Evolutionary conservation across 345 rosid genomes (phyloP), one percentile per base, ranked within the genome.

Genomic region (Sisymbrium altissimum): DNA sequence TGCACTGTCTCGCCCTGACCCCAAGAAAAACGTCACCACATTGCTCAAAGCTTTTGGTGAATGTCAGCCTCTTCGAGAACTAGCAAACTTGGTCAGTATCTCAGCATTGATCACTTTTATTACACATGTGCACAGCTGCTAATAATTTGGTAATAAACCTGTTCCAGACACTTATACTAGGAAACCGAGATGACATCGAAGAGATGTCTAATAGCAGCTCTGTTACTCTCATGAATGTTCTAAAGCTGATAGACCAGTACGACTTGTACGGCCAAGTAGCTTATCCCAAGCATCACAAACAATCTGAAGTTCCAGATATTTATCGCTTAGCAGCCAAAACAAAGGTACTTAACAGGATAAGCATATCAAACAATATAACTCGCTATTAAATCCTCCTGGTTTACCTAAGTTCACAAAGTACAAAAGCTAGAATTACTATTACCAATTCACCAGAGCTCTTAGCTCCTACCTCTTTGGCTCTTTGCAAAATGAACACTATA

Each of bases 241-340:
- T 95, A 73, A 95, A 95, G 82, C 73, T 95, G 68, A 83, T 95
- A 66, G 99, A 95, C 75, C 91, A 95, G 81, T 91, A 91, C 61
- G 99, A 95, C 68, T 95, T 95, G 53, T 91, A 95, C 50, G 99
- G 99, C 50, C 88, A 79, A 67, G 99, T 91, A 63, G 97, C 99
- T 74, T 87, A 89, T 73, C 97, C 97, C 35, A 95, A 95, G 86
- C 97, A 95, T 83, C 97, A 95, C 78, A 95, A 85, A 82, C 99
- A 95, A 69, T 75, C 82, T 59, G 92, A 95, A 74, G 99, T 95
- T 68, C 97, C 99, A 4, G 97, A 95, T 8, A 95, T 95, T 50
- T 95, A 95, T 68, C 82, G 99, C 4, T 88, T 95, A 70, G 96
- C 97, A 18, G 99, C 93, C 14, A 92, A 84, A 81, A 91, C 96